These are phyloP conservation scores for Agastache rugosa DNA, from an alignment of 257 asterid genomes.

Conservation along the genomic window DNA sequence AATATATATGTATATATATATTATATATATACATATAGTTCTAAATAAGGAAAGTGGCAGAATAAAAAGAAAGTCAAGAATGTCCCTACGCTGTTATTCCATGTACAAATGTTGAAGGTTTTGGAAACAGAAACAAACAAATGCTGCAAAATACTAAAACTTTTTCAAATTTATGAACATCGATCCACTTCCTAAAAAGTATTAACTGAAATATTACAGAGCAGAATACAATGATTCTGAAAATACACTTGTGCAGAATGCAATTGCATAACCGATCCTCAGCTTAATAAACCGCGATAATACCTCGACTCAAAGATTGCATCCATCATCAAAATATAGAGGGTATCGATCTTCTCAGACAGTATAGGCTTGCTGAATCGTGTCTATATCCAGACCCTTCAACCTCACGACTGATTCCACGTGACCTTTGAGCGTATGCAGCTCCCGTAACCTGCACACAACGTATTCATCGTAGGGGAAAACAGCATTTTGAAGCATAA, in stretches of 20 bases:
- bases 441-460: conserved; percentile 73
- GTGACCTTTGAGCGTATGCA: conserved; percentile 89
- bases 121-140: not conserved
- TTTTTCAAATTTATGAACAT: conserved; percentile 33
- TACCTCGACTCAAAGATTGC: conserved; percentile 36
- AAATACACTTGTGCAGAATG: conserved; percentile 30
- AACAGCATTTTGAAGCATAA: not conserved
- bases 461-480: not conserved
- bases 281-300: not conserved
- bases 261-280: conserved; percentile 11
- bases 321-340: conserved; percentile 21
- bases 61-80: not conserved
- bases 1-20: too few relatives aligned
- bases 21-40: too few relatives aligned
- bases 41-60: not conserved
- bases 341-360: conserved; percentile 52
- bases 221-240: not conserved
- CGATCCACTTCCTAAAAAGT: conserved; percentile 21
- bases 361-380: conserved; percentile 93
- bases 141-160: not conserved
- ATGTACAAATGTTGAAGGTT: conserved; percentile 21
- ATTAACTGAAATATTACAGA: not conserved
- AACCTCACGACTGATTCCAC: conserved; percentile 94
- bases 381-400: conserved; percentile 96
- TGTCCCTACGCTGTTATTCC: conserved; percentile 29